Conservation (phyloP, 345 rosid genomes). For the Atalantia buxifolia region DNA sequence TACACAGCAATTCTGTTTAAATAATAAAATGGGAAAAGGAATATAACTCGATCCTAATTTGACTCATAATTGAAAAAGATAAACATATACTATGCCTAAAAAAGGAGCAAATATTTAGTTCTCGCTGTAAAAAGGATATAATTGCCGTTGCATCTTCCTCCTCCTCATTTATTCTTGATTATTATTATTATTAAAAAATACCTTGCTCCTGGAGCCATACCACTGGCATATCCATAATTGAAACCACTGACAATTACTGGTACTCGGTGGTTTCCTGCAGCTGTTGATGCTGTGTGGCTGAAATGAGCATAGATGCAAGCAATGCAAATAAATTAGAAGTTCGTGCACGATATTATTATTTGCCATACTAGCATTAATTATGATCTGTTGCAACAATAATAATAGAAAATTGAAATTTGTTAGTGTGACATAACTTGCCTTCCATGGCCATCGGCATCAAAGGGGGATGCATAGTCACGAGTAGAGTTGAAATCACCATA, state of each 20-base stretch:
- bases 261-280: slow-evolving; percentile 38
- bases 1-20: slow-evolving; percentile 40
- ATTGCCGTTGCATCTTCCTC: background rate
- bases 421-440: slow-evolving; percentile 29
- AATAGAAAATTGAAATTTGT: background rate
- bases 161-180: background rate
- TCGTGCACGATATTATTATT: background rate
- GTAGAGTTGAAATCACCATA: slow-evolving; percentile 42
- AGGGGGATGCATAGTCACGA: slow-evolving; percentile 42
- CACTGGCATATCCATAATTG: slow-evolving; percentile 49
- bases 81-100: background rate
- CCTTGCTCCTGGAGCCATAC: slow-evolving; percentile 58
- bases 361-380: background rate
- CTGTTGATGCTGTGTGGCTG: slow-evolving; percentile 53
- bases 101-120: background rate
- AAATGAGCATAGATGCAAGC: slow-evolving; percentile 3
- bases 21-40: background rate
- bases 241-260: slow-evolving; percentile 37
- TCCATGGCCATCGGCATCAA: slow-evolving; percentile 57
- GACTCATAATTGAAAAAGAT: background rate
- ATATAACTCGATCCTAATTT: background rate
- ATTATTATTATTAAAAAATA: background rate
- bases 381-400: background rate
- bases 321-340: background rate
- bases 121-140: background rate